Conservation (phyloP, 345 rosid species). For the Populus alba region DNA sequence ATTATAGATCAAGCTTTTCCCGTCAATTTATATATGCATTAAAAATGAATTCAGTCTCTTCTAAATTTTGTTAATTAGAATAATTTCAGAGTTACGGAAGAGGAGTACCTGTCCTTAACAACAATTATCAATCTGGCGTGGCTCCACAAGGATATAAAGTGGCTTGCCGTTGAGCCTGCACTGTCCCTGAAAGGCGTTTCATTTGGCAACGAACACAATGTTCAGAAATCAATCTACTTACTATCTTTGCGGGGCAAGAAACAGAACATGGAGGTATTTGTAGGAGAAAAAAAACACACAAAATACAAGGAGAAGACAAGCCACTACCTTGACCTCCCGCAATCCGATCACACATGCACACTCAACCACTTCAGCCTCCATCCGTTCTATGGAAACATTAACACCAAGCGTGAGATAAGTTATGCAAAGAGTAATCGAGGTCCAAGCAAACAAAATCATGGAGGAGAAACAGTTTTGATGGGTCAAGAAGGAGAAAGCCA, state of each 20-base stretch:
- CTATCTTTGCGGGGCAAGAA: neutral
- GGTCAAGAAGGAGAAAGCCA: neutral
- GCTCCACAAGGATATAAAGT: slow-evolving; percentile 63
- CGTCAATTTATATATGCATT: neutral
- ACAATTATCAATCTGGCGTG: slow-evolving; percentile 42
- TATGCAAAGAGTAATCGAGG: neutral
- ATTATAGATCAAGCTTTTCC: neutral
- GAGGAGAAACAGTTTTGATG: neutral
- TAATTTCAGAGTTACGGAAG: neutral
- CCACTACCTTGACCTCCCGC: slow-evolving; percentile 63
- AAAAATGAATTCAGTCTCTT: neutral
- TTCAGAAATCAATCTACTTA: neutral
- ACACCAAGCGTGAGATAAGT: neutral
- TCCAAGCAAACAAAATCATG: neutral
- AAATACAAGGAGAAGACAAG: neutral
- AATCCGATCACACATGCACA: slow-evolving; percentile 80
- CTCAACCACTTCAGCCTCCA: slow-evolving; percentile 62
- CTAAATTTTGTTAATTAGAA: slow-evolving; percentile 1
- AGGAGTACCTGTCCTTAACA: slow-evolving; percentile 21
- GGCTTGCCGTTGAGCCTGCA: slow-evolving; percentile 55
- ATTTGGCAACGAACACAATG: neutral
- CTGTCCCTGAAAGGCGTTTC: slow-evolving; percentile 44
- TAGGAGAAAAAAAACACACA: neutral
- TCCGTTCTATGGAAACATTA: slow-evolving; percentile 45
- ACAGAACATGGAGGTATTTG: neutral